A percentile compares a stretch with the other conserved stretches of the same genome.
These are phyloP conservation scores for Phytophthora chlamydospora DNA, from an alignment of 352 stramenopile species.

Conservation along the genomic window DNA sequence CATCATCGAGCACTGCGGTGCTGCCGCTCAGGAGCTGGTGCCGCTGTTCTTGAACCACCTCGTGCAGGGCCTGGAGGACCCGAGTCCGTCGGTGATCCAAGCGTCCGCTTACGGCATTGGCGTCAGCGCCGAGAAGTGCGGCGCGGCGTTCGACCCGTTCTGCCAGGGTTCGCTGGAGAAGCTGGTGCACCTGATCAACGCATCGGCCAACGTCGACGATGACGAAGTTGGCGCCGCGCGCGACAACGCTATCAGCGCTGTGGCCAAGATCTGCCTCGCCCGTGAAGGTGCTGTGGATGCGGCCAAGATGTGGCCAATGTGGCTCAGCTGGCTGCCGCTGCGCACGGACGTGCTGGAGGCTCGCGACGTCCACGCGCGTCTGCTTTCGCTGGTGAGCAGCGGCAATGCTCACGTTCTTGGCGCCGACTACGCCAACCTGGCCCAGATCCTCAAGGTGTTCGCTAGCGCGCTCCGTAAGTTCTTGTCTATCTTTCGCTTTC, in stretches of 20 bases:
- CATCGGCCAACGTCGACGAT: conserved; percentile 56
- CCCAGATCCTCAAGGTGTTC: conserved; percentile 77
- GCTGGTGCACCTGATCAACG: conserved; percentile 68
- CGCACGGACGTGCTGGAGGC: conserved; percentile 82
- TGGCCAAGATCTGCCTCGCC: conserved; percentile 78
- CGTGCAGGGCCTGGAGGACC: conserved; percentile 74
- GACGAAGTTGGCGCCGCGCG: conserved; percentile 70
- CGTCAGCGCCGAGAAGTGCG: conserved; percentile 83
- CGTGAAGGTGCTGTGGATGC: conserved; percentile 64
- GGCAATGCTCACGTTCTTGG: conserved; percentile 73
- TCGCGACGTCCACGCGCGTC: conserved; percentile 73
- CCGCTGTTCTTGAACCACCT: conserved; percentile 77
- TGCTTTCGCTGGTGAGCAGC: conserved; percentile 66
- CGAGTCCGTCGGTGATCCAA: conserved; percentile 70
- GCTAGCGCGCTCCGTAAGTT: conserved; percentile 74
- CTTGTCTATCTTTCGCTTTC: conserved; percentile 14
- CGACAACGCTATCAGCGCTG: conserved; percentile 83
- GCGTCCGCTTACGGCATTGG: conserved; percentile 85
- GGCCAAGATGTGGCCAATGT: conserved; percentile 70
- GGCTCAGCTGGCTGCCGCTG: conserved; percentile 85
- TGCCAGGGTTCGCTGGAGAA: conserved; percentile 72
- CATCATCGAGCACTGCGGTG: conserved; percentile 86
- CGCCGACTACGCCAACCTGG: conserved; percentile 66
- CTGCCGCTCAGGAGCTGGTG: conserved; percentile 71
- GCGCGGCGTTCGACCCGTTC: conserved; percentile 74